These are phyloP conservation scores for Coprinopsis cinerea DNA, from an alignment of 768 basidiomycete genomes.

Conservation along the genomic window DNA sequence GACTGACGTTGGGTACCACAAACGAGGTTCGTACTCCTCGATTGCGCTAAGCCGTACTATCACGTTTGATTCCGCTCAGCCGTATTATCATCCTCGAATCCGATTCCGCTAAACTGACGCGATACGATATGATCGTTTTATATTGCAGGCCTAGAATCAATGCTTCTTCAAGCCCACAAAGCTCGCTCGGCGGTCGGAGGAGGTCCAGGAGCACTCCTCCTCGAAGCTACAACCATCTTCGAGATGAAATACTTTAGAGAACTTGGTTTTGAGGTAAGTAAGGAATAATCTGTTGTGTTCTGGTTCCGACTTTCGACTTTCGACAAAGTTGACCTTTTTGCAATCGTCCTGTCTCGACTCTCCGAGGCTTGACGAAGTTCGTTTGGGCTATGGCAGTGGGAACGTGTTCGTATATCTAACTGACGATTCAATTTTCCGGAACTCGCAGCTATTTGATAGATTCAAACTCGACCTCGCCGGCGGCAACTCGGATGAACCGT, in stretches of 20 bases:
- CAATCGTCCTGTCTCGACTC: background rate
- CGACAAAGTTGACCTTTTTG: background rate
- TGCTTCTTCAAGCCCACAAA: background rate
- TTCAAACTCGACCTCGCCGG: background rate
- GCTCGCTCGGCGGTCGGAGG: background rate
- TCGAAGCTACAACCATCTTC: background rate
- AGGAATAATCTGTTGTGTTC: too few relatives aligned
- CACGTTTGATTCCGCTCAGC: too few relatives aligned
- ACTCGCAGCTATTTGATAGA: background rate
- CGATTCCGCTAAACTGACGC: background rate
- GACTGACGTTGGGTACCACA: background rate
- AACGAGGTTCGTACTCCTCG: background rate
- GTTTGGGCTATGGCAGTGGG: too few relatives aligned
- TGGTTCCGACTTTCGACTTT: too few relatives aligned
- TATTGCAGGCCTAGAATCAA: background rate
- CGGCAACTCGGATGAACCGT: background rate
- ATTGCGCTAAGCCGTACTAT: too few relatives aligned
- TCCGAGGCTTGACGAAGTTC: too few relatives aligned
- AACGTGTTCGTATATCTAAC: too few relatives aligned
- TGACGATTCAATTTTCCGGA: background rate
- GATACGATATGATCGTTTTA: background rate
- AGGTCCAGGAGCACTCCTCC: background rate
- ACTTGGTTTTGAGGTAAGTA: background rate
- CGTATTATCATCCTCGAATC: too few relatives aligned
- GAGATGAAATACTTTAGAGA: background rate